phyloP scores from a whole-genome alignment of 2,329 filamentous ascomycete genomes.

The Colletotrichum paranaense region DNA sequence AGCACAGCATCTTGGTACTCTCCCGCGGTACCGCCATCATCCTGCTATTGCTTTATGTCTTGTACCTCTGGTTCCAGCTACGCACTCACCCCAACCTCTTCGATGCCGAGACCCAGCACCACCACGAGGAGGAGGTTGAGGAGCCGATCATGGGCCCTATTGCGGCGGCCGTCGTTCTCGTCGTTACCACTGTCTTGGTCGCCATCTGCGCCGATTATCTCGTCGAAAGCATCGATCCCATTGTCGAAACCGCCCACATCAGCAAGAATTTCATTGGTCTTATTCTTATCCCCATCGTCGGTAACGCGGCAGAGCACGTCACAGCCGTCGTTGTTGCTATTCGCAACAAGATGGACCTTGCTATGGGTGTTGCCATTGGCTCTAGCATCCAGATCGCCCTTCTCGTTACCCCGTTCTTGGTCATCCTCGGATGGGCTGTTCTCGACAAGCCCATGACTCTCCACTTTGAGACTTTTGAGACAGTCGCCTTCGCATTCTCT shows the following conservation, averaged over 20 bases:
- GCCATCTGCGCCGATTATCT: constrained; percentile 82
- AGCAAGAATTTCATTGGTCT: constrained; percentile 86
- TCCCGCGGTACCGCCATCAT: constrained; percentile 83
- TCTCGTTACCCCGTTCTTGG: constrained; percentile 82
- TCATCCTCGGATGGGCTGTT: constrained; percentile 83
- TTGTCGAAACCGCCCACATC: constrained; percentile 77
- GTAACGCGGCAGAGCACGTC: constrained; percentile 84
- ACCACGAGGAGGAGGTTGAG: constrained; percentile 48
- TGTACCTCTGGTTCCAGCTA: constrained; percentile 84
- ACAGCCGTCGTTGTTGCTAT: constrained; percentile 83
- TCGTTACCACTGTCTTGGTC: constrained; percentile 77
- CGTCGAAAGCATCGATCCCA: constrained; percentile 79
- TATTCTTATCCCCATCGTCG: constrained; percentile 82
- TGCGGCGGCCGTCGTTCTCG: constrained; percentile 73
- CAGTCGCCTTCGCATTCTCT: constrained; percentile 80
- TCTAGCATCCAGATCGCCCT: constrained; percentile 86
- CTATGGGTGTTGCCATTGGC: constrained; percentile 85
- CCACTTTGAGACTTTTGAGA: constrained; percentile 85
- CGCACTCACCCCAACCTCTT: constrained; percentile 80
- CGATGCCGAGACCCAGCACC: constrained; percentile 59
- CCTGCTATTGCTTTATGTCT: constrained; percentile 77
- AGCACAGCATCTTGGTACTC: constrained; percentile 73
- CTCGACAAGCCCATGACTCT: constrained; percentile 79
- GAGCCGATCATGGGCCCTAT: constrained; percentile 69
- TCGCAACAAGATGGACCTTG: constrained; percentile 79